phyloP scores from a whole-genome alignment of 2,329 filamentous ascomycete species.

The Fusarium clavum region DNA sequence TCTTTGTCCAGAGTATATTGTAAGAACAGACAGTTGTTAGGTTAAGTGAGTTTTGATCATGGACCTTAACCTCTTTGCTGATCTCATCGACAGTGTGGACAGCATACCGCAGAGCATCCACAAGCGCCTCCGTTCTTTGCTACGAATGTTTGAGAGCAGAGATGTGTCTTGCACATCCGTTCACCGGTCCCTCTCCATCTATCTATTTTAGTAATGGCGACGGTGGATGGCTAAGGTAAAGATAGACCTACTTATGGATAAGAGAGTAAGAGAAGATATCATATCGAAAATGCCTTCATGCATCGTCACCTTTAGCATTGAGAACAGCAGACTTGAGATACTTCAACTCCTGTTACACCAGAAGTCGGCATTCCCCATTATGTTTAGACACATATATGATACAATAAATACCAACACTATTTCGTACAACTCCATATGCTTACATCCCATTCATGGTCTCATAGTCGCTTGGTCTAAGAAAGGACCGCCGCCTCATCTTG shows the following conservation, averaged over 20 bases:
- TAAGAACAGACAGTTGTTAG: background rate
- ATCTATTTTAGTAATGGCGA: background rate
- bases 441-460: slow-evolving; percentile 20
- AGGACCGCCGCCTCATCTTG: slow-evolving; percentile 11
- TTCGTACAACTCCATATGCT: slow-evolving; percentile 31
- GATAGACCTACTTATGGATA: too few species aligned
- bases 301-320: background rate
- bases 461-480: slow-evolving; percentile 26
- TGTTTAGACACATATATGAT: slow-evolving; percentile 24
- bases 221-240: background rate
- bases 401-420: slow-evolving; percentile 26
- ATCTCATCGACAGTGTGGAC: background rate
- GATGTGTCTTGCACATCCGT: background rate
- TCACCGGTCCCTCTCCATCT: background rate
- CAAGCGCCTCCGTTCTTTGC: background rate
- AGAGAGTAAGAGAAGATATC: background rate
- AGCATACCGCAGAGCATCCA: background rate
- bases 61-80: background rate
- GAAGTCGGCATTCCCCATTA: background rate
- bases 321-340: background rate
- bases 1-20: background rate
- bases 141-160: background rate
- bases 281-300: background rate
- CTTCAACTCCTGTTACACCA: background rate
- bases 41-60: background rate